These are phyloP conservation scores for Aspergillus sp. DNA, from an alignment of 2,329 filamentous ascomycete species.

Conservation along the genomic window DNA sequence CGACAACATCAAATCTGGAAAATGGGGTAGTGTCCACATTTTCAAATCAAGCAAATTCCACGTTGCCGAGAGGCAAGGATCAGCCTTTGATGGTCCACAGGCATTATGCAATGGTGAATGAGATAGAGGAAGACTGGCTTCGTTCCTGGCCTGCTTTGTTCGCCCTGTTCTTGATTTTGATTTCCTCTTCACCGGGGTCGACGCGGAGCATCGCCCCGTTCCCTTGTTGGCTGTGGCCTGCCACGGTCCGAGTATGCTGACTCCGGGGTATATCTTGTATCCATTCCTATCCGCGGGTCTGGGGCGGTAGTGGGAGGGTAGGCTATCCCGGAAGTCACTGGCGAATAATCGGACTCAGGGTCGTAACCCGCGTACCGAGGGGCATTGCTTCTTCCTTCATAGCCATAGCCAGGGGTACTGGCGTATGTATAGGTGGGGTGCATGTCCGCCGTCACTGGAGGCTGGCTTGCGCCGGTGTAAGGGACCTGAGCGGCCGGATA, in stretches of 20 bases:
- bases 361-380: constrained; percentile 43
- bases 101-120: constrained; percentile 5
- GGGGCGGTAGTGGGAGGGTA: constrained; percentile 41
- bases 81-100: background rate
- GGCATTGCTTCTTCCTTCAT: constrained; percentile 38
- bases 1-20: background rate
- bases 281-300: constrained; percentile 43
- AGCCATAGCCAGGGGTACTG: constrained; percentile 31
- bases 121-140: constrained; percentile 11
- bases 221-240: constrained; percentile 40
- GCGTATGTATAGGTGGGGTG: constrained; percentile 40
- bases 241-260: constrained; percentile 33
- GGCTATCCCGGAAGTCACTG: constrained; percentile 38
- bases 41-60: background rate
- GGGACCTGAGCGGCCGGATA: constrained; percentile 31
- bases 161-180: background rate
- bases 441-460: constrained; percentile 38
- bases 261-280: constrained; percentile 43
- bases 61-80: background rate
- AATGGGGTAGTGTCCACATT: too few relatives aligned
- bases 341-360: constrained; percentile 40
- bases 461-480: constrained; percentile 33
- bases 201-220: constrained; percentile 33
- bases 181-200: constrained; percentile 31
- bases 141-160: background rate